Percentiles rank a stretch among this genome's conserved stretches.
These are phyloP conservation scores for Coniferiporia sulphurascens DNA, from an alignment of 1,284 basidiomycete species.

Conservation along the genomic window DNA sequence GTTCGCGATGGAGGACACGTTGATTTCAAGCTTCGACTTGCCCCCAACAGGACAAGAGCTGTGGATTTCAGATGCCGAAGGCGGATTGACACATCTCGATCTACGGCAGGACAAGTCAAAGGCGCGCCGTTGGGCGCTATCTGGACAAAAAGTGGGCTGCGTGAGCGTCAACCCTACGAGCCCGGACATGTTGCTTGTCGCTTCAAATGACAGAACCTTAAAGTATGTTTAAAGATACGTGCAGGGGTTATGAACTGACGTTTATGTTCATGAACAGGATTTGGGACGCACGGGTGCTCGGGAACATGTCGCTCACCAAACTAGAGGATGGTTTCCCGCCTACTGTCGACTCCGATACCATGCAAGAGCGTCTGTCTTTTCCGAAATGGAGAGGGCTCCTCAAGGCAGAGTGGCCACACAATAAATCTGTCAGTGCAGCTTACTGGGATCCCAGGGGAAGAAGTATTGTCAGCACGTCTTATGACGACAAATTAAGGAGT, in stretches of 20 bases:
- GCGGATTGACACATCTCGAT: constrained; percentile 69
- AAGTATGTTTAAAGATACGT: constrained; percentile 41
- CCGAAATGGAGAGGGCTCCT: constrained; percentile 47
- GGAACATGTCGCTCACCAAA: constrained; percentile 33
- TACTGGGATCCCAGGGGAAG: constrained; percentile 78
- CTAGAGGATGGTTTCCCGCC: constrained; percentile 26
- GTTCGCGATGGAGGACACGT: constrained; percentile 50
- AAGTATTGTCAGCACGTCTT: constrained; percentile 73
- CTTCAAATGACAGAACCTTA: constrained; percentile 63
- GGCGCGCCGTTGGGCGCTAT: constrained; percentile 57
- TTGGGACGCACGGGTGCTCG: constrained; percentile 70
- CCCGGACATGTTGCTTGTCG: constrained; percentile 62
- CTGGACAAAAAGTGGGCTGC: constrained; percentile 68
- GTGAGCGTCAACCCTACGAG: constrained; percentile 69
- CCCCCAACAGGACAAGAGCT: constrained; percentile 63
- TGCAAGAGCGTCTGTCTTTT: constrained; percentile 46
- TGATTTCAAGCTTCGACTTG: constrained; percentile 66
- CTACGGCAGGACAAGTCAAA: constrained; percentile 55
- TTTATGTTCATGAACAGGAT: constrained; percentile 39
- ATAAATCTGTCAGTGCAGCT: constrained; percentile 72
- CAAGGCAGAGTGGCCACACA: constrained; percentile 61
- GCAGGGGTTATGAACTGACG: neutral
- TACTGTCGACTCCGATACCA: constrained; percentile 46
- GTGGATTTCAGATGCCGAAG: constrained; percentile 71
- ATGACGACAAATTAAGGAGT: constrained; percentile 71